Percentiles rank a stretch among this genome's conserved stretches.
Conservation (phyloP, 768 basidiomycete species). For the Lactarius hengduanensis region DNA sequence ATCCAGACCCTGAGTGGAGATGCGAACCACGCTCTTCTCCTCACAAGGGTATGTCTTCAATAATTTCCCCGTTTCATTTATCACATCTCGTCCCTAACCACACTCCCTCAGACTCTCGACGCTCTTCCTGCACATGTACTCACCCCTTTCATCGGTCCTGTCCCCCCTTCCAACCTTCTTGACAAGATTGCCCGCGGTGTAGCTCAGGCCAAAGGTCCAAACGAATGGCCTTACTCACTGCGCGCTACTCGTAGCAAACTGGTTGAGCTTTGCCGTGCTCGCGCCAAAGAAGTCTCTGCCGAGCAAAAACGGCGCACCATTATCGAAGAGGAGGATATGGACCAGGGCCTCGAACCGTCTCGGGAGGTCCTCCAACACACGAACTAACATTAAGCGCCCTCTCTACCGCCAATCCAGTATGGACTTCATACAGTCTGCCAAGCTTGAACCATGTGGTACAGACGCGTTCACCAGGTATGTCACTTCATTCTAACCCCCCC, state of each 20-base stretch:
- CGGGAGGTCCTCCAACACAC: slow-evolving; percentile 47
- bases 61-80: slow-evolving; percentile 18
- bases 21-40: slow-evolving; percentile 67
- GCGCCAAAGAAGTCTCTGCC: slow-evolving; percentile 50
- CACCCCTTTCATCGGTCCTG: slow-evolving; percentile 81
- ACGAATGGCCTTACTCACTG: slow-evolving; percentile 80
- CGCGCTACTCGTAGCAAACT: slow-evolving; percentile 82
- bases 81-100: slow-evolving; percentile 8
- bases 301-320: slow-evolving; percentile 40
- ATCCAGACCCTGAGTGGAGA: slow-evolving; percentile 70
- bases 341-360: slow-evolving; percentile 28
- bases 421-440: slow-evolving; percentile 69
- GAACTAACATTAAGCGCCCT: slow-evolving; percentile 53
- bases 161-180: slow-evolving; percentile 82
- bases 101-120: slow-evolving; percentile 63
- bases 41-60: slow-evolving; percentile 54
- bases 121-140: slow-evolving; percentile 80
- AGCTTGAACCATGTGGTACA: slow-evolving; percentile 48
- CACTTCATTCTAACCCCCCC: neutral
- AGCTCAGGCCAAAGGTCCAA: slow-evolving; percentile 66
- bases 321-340: slow-evolving; percentile 48
- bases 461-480: slow-evolving; percentile 63
- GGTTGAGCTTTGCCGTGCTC: slow-evolving; percentile 69
- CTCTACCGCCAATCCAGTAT: slow-evolving; percentile 82
- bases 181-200: slow-evolving; percentile 85